phyloP scores from a whole-genome alignment of 2,329 filamentous ascomycete genomes.

The Colletotrichum magnum region DNA sequence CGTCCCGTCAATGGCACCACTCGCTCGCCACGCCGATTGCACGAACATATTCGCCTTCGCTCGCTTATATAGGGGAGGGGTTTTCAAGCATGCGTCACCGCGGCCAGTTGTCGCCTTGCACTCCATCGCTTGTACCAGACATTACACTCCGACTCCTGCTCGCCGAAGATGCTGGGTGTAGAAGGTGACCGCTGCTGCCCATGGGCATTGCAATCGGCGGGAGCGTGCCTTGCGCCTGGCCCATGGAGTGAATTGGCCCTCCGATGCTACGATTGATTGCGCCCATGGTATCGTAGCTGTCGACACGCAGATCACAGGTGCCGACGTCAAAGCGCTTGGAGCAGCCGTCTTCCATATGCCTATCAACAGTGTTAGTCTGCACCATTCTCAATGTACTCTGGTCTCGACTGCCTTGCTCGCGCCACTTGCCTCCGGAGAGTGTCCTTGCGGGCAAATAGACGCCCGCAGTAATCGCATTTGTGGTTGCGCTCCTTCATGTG shows the following conservation, averaged over 20 bases:
- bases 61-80: not conserved
- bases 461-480: constrained; percentile 78
- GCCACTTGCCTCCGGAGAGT: constrained; percentile 79
- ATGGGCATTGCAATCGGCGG: constrained; percentile 31
- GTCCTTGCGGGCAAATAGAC: constrained; percentile 84
- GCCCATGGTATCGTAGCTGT: constrained; percentile 46
- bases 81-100: constrained; percentile 8
- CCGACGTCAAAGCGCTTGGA: constrained; percentile 75
- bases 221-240: constrained; percentile 20
- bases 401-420: not conserved
- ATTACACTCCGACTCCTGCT: constrained; percentile 20
- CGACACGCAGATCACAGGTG: constrained; percentile 61
- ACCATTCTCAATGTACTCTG: constrained; percentile 17
- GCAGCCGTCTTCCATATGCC: constrained; percentile 84
- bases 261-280: constrained; percentile 37
- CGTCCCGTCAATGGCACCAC: constrained; percentile 3
- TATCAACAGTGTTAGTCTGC: constrained; percentile 50
- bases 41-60: not conserved
- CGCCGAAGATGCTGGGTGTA: constrained; percentile 23
- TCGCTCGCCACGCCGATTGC: constrained; percentile 12
- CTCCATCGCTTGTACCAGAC: constrained; percentile 21
- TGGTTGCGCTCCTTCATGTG: constrained; percentile 81
- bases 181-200: constrained; percentile 6
- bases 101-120: constrained; percentile 29
- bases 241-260: constrained; percentile 24